phyloP scores from a whole-genome alignment of 345 rosid species.

The Rhizophora mangle region DNA sequence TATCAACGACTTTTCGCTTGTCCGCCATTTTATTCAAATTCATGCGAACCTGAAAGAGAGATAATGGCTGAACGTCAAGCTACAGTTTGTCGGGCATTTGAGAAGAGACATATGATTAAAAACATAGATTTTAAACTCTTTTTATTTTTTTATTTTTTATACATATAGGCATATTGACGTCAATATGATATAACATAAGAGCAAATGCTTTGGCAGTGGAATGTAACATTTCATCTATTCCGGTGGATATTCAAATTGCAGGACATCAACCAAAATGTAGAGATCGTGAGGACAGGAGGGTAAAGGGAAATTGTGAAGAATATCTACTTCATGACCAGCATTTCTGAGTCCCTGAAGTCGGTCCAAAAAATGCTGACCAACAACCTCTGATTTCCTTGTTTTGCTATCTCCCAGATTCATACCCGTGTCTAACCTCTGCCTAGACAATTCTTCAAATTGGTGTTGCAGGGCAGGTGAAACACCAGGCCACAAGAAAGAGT shows the following conservation, averaged over 20 bases:
- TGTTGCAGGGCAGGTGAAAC: slow-evolving; percentile 64
- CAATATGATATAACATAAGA: background rate
- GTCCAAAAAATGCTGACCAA: slow-evolving; percentile 79
- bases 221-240: too few species aligned
- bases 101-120: background rate
- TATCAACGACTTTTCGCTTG: slow-evolving; percentile 46
- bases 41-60: slow-evolving; percentile 43
- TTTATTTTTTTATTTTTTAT: background rate
- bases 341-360: slow-evolving; percentile 85
- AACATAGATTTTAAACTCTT: background rate
- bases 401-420: slow-evolving; percentile 36
- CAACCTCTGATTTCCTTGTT: slow-evolving; percentile 60
- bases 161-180: background rate
- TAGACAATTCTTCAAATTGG: slow-evolving; percentile 66
- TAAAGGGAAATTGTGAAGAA: background rate
- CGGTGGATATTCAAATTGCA: background rate
- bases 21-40: slow-evolving; percentile 51
- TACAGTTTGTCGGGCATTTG: background rate
- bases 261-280: background rate
- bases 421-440: slow-evolving; percentile 32
- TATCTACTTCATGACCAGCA: slow-evolving; percentile 59
- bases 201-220: background rate
- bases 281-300: background rate
- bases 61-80: background rate
- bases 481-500: slow-evolving; percentile 49